Evolutionary conservation across 2,329 filamentous ascomycete species (phyloP), one percentile per base, ranked within the genome.

Genomic region (Aspergillus candidus): DNA sequence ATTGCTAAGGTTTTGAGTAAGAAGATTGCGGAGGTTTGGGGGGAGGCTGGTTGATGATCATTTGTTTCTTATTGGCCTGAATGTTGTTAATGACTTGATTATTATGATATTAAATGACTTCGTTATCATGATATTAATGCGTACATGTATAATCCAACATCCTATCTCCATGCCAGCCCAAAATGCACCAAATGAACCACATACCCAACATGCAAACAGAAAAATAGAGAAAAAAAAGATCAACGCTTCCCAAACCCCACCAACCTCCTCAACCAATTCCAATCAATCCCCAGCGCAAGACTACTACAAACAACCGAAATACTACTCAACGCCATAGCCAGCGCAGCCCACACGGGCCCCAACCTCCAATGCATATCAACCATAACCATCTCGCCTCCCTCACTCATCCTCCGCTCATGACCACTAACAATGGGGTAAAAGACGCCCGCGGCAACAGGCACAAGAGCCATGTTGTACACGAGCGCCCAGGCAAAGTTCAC

Each of bases 291-390:
- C 69, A 96, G 66, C 39, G 82, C 74, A 58, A 95, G 67, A 69
- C 86, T 91, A 63, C 88, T 94, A 60, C 80, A 69, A 40, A 96
- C 85, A 36, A 97, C 90, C 59, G 86, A 93, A 53, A 96, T 83
- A 65, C 86, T 91, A 66, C 89, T 95, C 64, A 90, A 67, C 18
- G 91, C 91, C 91, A 96, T 97, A 1, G 90, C 90, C 62, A 95
- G 68, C 53, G 83, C 84, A 4, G 90, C 91, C 90, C 90, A 96
- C 5, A 74, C 72, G 1, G 73, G 73, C 50, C 70, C 71, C 7
- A 76, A 47, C 30, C 71, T 60, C 68, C 71, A 74, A 40, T 71
- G 68, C 10, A 58, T 58, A 48, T 62, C 50, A 29, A 27, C 22
- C 2, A 2, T 3, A 1, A 27, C 22, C 22, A 27, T 27, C 2